These are phyloP conservation scores for Brassica carinata DNA, from an alignment of 345 rosid species.

Conservation along the genomic window DNA sequence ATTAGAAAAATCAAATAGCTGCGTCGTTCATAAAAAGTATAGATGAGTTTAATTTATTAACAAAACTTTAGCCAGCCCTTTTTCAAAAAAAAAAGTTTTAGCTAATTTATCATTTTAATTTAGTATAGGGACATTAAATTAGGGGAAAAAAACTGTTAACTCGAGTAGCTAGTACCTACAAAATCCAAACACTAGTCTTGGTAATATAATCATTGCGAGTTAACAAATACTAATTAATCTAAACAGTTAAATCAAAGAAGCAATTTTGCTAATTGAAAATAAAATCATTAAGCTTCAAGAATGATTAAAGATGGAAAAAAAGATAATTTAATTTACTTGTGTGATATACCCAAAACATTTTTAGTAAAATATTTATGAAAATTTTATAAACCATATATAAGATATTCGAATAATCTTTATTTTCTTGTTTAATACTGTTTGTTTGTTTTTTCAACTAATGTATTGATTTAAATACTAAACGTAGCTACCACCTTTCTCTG, in stretches of 20 bases:
- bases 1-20: background rate
- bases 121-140: background rate
- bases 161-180: conserved; percentile 10
- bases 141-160: background rate
- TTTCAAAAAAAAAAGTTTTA: background rate
- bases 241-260: conserved; percentile 14
- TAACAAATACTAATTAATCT: conserved; percentile 1
- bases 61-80: background rate
- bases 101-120: background rate
- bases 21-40: background rate
- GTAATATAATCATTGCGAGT: conserved; percentile 16
- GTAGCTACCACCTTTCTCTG: conserved; percentile 64
- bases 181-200: background rate
- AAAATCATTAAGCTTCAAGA: background rate
- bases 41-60: background rate
- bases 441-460: conserved; percentile 32
- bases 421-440: conserved; percentile 2
- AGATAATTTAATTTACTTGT: conserved; percentile 22
- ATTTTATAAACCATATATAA: conserved; percentile 35
- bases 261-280: background rate
- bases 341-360: conserved; percentile 16
- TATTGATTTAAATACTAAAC: conserved; percentile 43
- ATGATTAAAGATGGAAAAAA: conserved; percentile 9
- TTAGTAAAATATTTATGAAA: conserved; percentile 17
- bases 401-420: conserved; percentile 33